Base-by-base conservation (phyloP, 2,329 filamentous ascomycete species). In the Alternaria infectoria region DNA sequence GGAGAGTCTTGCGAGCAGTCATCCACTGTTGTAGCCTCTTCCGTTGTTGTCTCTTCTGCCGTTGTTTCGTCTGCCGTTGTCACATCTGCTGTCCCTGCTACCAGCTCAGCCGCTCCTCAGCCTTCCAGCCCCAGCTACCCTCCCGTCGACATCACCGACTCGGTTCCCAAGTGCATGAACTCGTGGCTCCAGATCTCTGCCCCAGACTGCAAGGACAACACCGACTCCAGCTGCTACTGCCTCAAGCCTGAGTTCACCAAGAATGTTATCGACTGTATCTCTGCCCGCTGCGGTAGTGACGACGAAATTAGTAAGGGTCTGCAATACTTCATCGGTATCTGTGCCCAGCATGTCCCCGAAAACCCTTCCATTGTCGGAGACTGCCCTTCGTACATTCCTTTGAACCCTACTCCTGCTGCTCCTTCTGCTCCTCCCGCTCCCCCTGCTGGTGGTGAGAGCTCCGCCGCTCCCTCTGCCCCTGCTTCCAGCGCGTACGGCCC, bases 301-400 rank as follows among this genome's bases (percentile, higher is more conserved):
- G 83, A 87, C 49, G 87, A 92, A 77, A 86, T 95, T 71, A 85
- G 88, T 58, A 82, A 89, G 72, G 92, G 93, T 64, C 86, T 96
- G 63, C 87, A 87, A 74, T 97, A 92, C 88, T 91, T 97, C 85
- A 90, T 94, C 81, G 94, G 94, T 79, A 92, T 98, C 82, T 98
- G 95, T 84, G 93, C 91, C 61, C 83, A 86, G 57, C 90, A 90
- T 81, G 86, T 93, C 36, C 84, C 86, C 15, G 73, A 87, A 77
- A 97, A 97, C 87, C 93, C 94, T n/a, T 92, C 86, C 68, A 92
- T 98, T 74, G 88, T 93, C 76, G 96, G 91, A 54, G 89, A 87
- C 67, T 89, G 93, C 71, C 88, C 91, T 23, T 84, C 85, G 43
- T 83, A 88, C 78, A 88, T 88, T 72, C 77, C 76, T 25, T 69